Conservation (phyloP, 192 early-diverging fungal genomes). For the Podila minutissima region DNA sequence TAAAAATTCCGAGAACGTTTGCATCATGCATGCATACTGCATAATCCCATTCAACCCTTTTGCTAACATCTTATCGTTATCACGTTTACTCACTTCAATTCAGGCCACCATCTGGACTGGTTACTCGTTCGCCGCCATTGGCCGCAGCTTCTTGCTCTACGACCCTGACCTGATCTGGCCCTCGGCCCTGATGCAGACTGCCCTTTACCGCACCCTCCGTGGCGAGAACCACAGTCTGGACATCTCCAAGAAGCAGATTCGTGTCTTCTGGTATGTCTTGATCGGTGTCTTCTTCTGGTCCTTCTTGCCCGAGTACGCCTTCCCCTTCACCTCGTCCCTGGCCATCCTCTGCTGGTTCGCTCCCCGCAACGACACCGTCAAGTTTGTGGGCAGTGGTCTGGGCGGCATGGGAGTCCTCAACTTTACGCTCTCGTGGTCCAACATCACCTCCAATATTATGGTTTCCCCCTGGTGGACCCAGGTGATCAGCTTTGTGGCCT, state of each 20-base stretch:
- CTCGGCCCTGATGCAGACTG: conserved; percentile 52
- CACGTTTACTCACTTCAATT: too few species aligned
- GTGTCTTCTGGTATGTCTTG: conserved; percentile 48
- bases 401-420: conserved; percentile 59
- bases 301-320: conserved; percentile 52
- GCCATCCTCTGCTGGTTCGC: conserved; percentile 54
- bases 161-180: conserved; percentile 55
- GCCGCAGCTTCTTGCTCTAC: conserved; percentile 51
- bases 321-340: conserved; percentile 49
- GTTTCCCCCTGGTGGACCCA: conserved; percentile 57
- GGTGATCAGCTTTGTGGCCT: conserved; percentile 55
- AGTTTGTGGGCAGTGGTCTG: conserved; percentile 54
- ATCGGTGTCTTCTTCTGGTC: conserved; percentile 54
- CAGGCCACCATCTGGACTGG: conserved; percentile 54
- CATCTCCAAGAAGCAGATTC: conserved; percentile 37
- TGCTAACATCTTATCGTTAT: too few species aligned
- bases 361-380: conserved; percentile 41
- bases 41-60: too few species aligned
- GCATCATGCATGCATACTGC: too few species aligned
- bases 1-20: too few species aligned
- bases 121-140: conserved; percentile 52
- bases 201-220: conserved; percentile 47
- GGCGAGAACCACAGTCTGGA: conserved; percentile 37
- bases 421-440: conserved; percentile 58
- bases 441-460: conserved; percentile 50